Evolutionary conservation across 2,329 filamentous ascomycete genomes (phyloP).

Genomic region (Epichloe typhina): DNA sequence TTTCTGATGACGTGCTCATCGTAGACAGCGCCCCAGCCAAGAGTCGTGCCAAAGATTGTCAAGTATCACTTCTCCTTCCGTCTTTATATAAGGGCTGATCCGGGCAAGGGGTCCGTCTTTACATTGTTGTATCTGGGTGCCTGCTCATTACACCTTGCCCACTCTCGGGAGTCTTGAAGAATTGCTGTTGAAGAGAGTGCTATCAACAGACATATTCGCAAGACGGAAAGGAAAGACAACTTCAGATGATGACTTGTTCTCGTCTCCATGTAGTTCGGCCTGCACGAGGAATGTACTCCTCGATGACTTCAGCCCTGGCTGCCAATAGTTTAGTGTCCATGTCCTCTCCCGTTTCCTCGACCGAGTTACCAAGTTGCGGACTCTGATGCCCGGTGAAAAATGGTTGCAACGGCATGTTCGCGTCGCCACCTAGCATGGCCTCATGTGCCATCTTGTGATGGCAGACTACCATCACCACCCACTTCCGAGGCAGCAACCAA

Average conservation of each 20-base stretch:
- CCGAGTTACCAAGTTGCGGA: background rate
- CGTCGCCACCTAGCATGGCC: too few relatives aligned
- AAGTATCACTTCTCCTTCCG: constrained; percentile 18
- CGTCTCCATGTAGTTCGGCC: too few relatives aligned
- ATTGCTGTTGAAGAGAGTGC: constrained; percentile 21
- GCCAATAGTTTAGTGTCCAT: background rate
- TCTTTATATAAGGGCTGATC: constrained; percentile 17
- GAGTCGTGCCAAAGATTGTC: constrained; percentile 20
- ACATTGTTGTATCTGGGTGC: constrained; percentile 23
- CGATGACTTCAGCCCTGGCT: background rate
- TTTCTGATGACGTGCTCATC: constrained; percentile 16
- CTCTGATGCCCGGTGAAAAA: background rate
- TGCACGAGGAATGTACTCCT: background rate
- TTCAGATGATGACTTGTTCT: too few relatives aligned
- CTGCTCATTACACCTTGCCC: background rate
- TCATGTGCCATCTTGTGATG: too few relatives aligned
- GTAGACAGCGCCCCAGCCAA: constrained; percentile 26
- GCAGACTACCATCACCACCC: too few relatives aligned
- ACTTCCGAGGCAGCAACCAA: too few relatives aligned
- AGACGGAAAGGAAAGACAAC: too few relatives aligned
- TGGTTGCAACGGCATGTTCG: too few relatives aligned
- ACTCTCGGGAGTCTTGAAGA: constrained; percentile 10
- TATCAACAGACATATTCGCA: constrained; percentile 24
- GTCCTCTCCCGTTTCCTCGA: background rate
- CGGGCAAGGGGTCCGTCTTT: constrained; percentile 23